Conservation (phyloP, 139 green algal genomes). For the Parachlorella kessleri region DNA sequence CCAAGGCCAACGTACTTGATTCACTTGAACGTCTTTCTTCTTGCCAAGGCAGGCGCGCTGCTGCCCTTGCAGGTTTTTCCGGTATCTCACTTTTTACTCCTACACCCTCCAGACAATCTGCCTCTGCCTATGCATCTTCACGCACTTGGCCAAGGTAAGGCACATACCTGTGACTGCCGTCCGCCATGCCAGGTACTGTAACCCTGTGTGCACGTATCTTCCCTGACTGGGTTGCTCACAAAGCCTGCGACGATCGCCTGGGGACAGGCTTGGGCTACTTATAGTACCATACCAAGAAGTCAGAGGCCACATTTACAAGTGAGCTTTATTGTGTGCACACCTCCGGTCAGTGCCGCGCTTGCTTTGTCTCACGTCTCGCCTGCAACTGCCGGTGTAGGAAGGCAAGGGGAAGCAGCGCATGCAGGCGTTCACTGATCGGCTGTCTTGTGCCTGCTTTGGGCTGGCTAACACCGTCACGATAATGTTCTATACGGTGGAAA, state of each 20-base stretch:
- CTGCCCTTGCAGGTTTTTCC: conserved; percentile 60
- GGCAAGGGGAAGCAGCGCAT: conserved; percentile 38
- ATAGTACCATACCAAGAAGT: no score
- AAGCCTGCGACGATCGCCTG: no score
- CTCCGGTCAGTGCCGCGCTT: no score
- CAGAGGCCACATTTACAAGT: no score
- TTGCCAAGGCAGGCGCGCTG: neutral
- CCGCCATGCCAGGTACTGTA: neutral
- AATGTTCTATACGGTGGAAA: conserved; percentile 72
- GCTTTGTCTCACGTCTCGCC: no score
- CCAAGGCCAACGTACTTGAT: neutral
- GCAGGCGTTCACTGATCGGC: conserved; percentile 42
- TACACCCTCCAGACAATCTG: conserved; percentile 68
- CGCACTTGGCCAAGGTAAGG: conserved; percentile 29
- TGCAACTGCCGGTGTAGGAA: conserved; percentile 30
- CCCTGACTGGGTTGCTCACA: no score
- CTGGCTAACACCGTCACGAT: conserved; percentile 71
- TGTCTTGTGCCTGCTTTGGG: conserved; percentile 68
- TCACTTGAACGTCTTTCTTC: neutral
- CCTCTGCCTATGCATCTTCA: conserved; percentile 46
- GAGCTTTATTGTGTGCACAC: no score
- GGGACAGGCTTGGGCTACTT: no score
- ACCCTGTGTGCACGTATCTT: neutral
- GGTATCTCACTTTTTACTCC: conserved; percentile 80
- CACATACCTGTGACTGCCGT: neutral